Evolutionary conservation across 208 protist species (phyloP).

Genomic region (Trypanosoma avium): DNA sequence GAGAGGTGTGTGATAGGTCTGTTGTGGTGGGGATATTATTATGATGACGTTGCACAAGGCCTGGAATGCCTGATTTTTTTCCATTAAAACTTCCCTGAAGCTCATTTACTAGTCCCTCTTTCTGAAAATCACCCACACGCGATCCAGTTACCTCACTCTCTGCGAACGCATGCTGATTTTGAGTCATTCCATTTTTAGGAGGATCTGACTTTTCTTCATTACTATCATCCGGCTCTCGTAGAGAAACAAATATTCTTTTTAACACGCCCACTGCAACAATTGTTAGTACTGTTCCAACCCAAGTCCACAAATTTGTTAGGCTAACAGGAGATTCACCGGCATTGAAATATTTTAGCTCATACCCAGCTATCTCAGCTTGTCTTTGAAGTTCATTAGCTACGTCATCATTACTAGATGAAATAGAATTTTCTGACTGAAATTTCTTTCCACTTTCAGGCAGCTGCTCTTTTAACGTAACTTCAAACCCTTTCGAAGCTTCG

Average conservation of each 20-base stretch:
- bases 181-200: background rate
- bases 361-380: background rate
- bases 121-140: background rate
- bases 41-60: background rate
- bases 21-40: too few species aligned
- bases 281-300: conserved; percentile 10
- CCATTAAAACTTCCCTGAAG: too few species aligned
- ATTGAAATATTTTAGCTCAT: background rate
- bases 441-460: background rate
- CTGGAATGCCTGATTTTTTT: too few species aligned
- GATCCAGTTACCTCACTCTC: background rate
- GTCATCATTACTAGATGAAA: background rate
- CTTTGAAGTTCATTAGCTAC: background rate
- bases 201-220: background rate
- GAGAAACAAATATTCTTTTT: background rate
- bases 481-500: background rate
- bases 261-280: background rate
- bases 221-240: background rate
- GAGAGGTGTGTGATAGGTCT: too few species aligned
- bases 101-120: background rate
- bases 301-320: conserved; percentile 1
- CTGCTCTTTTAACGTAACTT: background rate
- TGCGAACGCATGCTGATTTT: background rate
- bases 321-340: background rate
- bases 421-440: background rate